Evolutionary conservation across 192 early-diverging fungal genomes (phyloP), one percentile per base, ranked within the genome.

Genomic region (Coemansia sp.): DNA sequence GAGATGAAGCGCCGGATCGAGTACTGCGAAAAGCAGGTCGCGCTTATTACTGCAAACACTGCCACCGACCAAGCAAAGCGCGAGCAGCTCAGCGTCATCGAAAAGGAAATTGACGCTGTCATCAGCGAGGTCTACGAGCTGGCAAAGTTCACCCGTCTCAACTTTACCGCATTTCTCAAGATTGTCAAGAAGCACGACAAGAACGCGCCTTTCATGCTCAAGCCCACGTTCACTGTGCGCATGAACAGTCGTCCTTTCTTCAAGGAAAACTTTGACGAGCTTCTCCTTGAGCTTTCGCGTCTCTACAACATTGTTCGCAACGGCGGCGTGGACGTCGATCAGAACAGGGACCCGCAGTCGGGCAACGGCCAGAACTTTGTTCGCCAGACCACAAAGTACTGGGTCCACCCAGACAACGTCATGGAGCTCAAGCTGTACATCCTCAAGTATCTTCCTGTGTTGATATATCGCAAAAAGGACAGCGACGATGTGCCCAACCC

Each of bases 121-220:
- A 90, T 92, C 11, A 85, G 88, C 67, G 93, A 92, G 45, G 86
- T 93, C 36, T 92, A 93, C 66, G 88, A 91, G 72, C 76, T 94
- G 52, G 87, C 91, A 43, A 89, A 88, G 66, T 94, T 87, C 67
- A 88, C 88, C 12, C 84, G 91, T 14, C 85, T 92, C 68, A 94
- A 94, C 85, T 94, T 91, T 75, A 91, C 93, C 9, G 93, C 90
- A 28, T 91, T 94, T 63, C 83, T 91, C 41, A 91, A 97, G 87
- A 97, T 98, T 72, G 87, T 99, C 76, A 99, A 99, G 83, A 99
- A 99, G 84, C 97, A 99, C 78, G 96, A 99, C 85, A 96, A 97
- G 89, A 90, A 95, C 84, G 95, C 96, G 48, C 87, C 85, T 8
- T 94, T 89, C 71, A 80, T 88, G 37, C 79, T 99, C 35, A 83